Percentiles rank a stretch among this genome's conserved stretches.
Conservation (phyloP, 495 filamentous ascomycete species). For the Neurospora africana region DNA sequence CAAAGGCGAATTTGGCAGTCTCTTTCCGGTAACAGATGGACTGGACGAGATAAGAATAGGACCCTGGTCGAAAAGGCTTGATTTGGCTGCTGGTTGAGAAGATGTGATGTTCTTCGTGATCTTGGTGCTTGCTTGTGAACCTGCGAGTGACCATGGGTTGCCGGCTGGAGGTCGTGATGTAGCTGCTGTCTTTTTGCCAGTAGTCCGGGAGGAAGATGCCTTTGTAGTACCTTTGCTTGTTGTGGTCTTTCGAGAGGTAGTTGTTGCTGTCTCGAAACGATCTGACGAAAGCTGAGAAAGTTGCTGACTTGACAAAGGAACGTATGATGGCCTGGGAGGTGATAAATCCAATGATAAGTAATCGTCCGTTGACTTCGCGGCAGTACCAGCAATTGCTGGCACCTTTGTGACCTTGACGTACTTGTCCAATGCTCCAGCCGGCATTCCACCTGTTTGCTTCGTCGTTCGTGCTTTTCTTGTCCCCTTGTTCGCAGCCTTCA, state of each 20-base stretch:
- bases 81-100: constrained; percentile 1
- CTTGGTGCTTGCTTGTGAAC: constrained; percentile 28
- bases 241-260: constrained; percentile 1
- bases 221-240: background rate
- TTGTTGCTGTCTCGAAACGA: background rate
- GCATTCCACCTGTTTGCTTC: constrained; percentile 17
- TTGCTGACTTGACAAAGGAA: background rate
- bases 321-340: background rate
- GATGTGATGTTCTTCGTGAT: constrained; percentile 11
- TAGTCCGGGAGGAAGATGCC: background rate
- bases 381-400: constrained; percentile 1
- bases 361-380: background rate
- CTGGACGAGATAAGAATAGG: constrained; percentile 37
- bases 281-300: background rate
- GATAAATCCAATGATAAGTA: background rate
- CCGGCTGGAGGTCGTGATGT: constrained; percentile 7
- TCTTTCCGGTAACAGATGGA: constrained; percentile 18
- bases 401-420: constrained; percentile 30
- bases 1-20: background rate
- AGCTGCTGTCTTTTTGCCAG: constrained; percentile 8
- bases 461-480: constrained; percentile 14
- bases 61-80: constrained; percentile 8
- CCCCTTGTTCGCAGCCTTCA: constrained; percentile 14
- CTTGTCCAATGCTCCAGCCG: constrained; percentile 22
- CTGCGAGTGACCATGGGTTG: constrained; percentile 36